Percentiles rank a stretch among this genome's conserved stretches.
Evolutionary conservation across 768 basidiomycete genomes (phyloP).

Genomic region (Amanita pseudoporphyria): DNA sequence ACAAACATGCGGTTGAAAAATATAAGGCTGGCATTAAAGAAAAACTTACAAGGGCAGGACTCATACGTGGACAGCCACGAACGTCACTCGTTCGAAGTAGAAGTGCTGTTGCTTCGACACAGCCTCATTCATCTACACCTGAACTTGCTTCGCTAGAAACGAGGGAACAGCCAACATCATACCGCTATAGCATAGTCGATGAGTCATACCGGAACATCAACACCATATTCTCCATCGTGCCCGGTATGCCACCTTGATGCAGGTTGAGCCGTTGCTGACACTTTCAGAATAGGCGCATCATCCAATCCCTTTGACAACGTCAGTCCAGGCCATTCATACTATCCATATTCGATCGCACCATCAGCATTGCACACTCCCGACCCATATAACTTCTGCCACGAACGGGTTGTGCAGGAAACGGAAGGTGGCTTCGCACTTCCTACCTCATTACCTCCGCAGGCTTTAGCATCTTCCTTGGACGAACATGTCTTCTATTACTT

Average conservation of each 20-base stretch:
- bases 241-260: constrained; percentile 24
- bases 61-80: constrained; percentile 77
- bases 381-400: constrained; percentile 4
- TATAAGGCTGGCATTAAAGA: constrained; percentile 83
- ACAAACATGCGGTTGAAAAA: constrained; percentile 71
- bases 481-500: constrained; percentile 70
- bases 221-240: constrained; percentile 29
- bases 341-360: constrained; percentile 22
- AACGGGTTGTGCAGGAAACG: constrained; percentile 16
- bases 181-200: not conserved
- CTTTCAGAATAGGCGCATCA: not conserved
- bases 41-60: constrained; percentile 64
- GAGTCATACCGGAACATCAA: constrained; percentile 6
- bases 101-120: not conserved
- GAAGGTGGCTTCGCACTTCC: constrained; percentile 22
- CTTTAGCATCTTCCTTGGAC: constrained; percentile 27
- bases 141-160: constrained; percentile 12
- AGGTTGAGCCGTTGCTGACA: not conserved
- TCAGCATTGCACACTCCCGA: constrained; percentile 23
- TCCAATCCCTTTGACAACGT: constrained; percentile 22
- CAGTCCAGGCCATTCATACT: constrained; percentile 19
- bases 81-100: constrained; percentile 20
- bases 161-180: constrained; percentile 13
- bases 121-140: constrained; percentile 18
- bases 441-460: constrained; percentile 7